Conservation (phyloP, 2,329 filamentous ascomycete species). For the Alternaria sp. region DNA sequence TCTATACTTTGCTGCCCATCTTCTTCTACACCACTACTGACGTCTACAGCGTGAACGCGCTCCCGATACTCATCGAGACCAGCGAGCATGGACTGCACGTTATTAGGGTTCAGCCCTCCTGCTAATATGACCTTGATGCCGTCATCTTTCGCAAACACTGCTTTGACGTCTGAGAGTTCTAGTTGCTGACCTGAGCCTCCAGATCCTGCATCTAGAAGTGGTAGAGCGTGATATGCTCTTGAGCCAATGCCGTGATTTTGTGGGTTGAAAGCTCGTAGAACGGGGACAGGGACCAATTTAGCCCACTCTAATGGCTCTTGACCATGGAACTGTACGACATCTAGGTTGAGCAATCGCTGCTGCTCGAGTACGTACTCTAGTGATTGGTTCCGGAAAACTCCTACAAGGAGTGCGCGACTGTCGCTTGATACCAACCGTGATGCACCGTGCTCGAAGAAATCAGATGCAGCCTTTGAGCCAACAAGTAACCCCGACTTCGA, state of each 20-base stretch:
- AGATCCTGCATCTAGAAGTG: conserved; percentile 85
- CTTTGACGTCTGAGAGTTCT: conserved; percentile 73
- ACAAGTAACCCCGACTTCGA: conserved; percentile 35
- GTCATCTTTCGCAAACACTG: conserved; percentile 70
- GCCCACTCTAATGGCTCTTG: conserved; percentile 94
- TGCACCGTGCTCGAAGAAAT: conserved; percentile 74
- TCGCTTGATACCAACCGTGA: conserved; percentile 58
- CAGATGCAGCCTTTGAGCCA: conserved; percentile 57
- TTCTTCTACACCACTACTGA: conserved; percentile 88
- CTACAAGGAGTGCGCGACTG: conserved; percentile 79
- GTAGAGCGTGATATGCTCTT: conserved; percentile 82
- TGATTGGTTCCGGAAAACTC: conserved; percentile 92
- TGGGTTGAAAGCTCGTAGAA: conserved; percentile 85
- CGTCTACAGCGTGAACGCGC: conserved; percentile 83
- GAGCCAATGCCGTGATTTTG: conserved; percentile 73
- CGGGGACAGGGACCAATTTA: conserved; percentile 85
- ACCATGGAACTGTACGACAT: conserved; percentile 92
- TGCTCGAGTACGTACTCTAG: conserved; percentile 81
- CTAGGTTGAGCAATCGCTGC: conserved; percentile 77
- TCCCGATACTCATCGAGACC: conserved; percentile 67
- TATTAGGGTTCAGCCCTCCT: conserved; percentile 82
- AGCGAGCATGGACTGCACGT: conserved; percentile 73
- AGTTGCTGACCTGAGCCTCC: conserved; percentile 83
- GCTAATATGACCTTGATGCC: conserved; percentile 82
- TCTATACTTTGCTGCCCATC: conserved; percentile 80